Evolutionary conservation across 352 stramenopile genomes (phyloP).

Genomic region (Hyaloperonospora brassicae): DNA sequence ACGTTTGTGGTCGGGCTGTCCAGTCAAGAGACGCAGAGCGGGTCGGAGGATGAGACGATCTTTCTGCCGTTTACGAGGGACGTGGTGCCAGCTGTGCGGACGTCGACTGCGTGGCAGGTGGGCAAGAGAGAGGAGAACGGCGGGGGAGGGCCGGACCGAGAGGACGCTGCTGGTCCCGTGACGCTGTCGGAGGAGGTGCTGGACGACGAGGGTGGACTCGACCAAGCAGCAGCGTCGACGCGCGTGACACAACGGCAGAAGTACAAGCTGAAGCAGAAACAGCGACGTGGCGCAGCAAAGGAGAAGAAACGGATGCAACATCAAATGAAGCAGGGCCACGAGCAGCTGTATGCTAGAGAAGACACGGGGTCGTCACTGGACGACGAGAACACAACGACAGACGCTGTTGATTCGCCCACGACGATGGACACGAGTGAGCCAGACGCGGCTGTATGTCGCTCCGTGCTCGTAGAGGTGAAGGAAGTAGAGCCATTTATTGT

Average conservation of each 20-base stretch:
- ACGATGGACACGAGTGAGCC: no score
- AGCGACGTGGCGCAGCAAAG: slow-evolving; percentile 17
- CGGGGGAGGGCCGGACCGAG: slow-evolving; percentile 9
- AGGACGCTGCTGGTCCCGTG: slow-evolving; percentile 8
- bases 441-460: slow-evolving; percentile 43
- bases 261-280: slow-evolving; percentile 20
- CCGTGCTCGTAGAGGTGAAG: slow-evolving; percentile 46
- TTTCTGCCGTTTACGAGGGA: slow-evolving; percentile 25
- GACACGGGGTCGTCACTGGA: slow-evolving; percentile 4
- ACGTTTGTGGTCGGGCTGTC: slow-evolving; percentile 34
- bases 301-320: slow-evolving; percentile 17
- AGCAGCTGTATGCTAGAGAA: slow-evolving; percentile 7
- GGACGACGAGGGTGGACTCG: slow-evolving; percentile 9
- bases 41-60: slow-evolving; percentile 44
- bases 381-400: slow-evolving; percentile 15
- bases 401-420: slow-evolving; percentile 17
- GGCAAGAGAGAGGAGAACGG: slow-evolving; percentile 10
- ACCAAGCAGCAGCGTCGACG: slow-evolving; percentile 8
- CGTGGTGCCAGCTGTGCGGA: no score
- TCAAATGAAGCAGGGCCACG: slow-evolving; percentile 11
- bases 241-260: slow-evolving; percentile 26
- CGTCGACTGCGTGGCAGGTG: slow-evolving; percentile 14
- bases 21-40: slow-evolving; percentile 66
- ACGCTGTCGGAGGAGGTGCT: slow-evolving; percentile 10
- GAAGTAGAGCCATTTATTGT: slow-evolving; percentile 46